Evolutionary conservation across 345 rosid species (phyloP).

Genomic region (Rubroshorea leprosula): DNA sequence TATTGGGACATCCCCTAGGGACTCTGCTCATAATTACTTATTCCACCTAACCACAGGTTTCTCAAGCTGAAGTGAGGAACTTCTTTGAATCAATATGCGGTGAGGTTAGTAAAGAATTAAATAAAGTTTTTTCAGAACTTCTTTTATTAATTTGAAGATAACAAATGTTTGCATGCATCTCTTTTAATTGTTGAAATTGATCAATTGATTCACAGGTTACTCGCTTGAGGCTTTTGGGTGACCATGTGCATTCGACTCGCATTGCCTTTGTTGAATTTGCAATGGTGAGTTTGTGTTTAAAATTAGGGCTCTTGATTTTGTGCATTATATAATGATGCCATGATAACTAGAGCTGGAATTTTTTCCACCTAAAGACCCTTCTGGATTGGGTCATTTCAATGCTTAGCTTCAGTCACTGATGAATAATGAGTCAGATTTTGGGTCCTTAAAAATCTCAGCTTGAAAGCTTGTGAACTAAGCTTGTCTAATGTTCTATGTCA

Average conservation of each 20-base stretch:
- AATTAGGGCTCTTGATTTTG: not conserved
- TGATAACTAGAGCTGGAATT: not conserved
- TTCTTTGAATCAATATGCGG: conserved; percentile 82
- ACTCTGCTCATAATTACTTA: too few species aligned
- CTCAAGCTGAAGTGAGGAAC: conserved; percentile 74
- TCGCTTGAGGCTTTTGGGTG: conserved; percentile 83
- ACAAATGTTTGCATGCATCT: too few species aligned
- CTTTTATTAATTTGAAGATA: too few species aligned
- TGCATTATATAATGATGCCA: too few species aligned
- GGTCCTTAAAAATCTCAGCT: not conserved
- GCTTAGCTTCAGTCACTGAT: too few species aligned
- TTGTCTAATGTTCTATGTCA: too few species aligned
- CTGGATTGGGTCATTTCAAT: not conserved
- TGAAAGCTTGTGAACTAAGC: not conserved
- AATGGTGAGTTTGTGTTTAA: conserved; percentile 42
- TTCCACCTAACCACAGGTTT: conserved; percentile 34
- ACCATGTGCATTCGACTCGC: conserved; percentile 76
- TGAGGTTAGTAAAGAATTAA: conserved; percentile 48
- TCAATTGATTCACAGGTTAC: conserved; percentile 46
- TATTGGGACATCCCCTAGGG: too few species aligned
- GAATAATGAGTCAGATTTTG: not conserved
- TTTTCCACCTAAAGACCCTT: too few species aligned
- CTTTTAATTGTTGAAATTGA: conserved; percentile 6
- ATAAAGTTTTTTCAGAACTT: too few species aligned
- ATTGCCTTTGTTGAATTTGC: conserved; percentile 90